A percentile compares a stretch with the other conserved stretches of the same genome.
phyloP scores from a whole-genome alignment of 129 eudicot species.

The Dittrichia graveolens region DNA sequence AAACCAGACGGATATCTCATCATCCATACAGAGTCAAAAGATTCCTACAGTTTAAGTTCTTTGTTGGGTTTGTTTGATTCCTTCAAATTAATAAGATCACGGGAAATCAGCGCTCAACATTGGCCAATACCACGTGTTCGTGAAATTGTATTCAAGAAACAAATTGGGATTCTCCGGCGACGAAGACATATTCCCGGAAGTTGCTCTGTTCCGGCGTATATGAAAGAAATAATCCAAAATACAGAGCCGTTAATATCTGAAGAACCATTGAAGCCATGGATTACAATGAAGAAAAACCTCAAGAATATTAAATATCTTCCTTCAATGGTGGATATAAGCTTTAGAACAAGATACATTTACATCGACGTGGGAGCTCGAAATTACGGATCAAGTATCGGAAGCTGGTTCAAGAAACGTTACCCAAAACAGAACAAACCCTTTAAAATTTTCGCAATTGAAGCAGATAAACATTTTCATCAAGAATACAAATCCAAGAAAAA shows the following conservation, averaged over 20 bases:
- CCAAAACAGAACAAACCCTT: conserved; percentile 62
- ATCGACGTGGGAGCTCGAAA: conserved; percentile 66
- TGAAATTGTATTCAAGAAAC: conserved; percentile 51
- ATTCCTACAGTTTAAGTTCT: conserved; percentile 56
- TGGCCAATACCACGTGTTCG: conserved; percentile 33
- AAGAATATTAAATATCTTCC: conserved; percentile 59
- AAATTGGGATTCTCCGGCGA: conserved; percentile 13
- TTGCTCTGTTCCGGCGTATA: conserved; percentile 50
- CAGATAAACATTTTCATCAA: conserved; percentile 46
- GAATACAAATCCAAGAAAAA: conserved; percentile 53
- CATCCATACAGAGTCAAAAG: conserved; percentile 55
- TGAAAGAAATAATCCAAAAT: conserved; percentile 35
- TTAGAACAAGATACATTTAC: conserved; percentile 56
- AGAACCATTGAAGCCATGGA: conserved; percentile 61
- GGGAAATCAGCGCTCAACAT: conserved; percentile 30
- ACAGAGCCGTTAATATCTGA: conserved; percentile 48
- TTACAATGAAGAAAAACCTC: conserved; percentile 38
- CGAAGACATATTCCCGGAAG: conserved; percentile 17
- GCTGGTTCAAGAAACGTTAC: conserved; percentile 64
- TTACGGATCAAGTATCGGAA: conserved; percentile 69
- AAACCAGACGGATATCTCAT: conserved; percentile 54
- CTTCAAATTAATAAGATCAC: conserved; percentile 36
- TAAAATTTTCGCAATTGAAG: conserved; percentile 63
- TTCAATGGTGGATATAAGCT: conserved; percentile 58
- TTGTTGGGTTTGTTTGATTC: conserved; percentile 51